These are phyloP conservation scores for Fusarium caatingaense DNA, from an alignment of 2,329 filamentous ascomycete species.

Conservation along the genomic window DNA sequence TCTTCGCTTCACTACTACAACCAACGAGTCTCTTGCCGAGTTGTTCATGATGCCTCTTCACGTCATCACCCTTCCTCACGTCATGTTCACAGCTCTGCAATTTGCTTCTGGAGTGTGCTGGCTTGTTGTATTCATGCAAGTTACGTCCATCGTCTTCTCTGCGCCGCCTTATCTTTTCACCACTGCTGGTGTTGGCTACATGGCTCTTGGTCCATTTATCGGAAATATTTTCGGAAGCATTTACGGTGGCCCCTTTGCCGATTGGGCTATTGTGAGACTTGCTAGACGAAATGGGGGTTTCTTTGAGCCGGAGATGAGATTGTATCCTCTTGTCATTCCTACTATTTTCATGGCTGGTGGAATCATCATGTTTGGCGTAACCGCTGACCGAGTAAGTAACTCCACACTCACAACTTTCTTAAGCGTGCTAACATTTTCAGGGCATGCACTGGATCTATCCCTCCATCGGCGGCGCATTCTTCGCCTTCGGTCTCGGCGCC, in stretches of 20 bases:
- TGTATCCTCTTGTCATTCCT: slow-evolving; percentile 49
- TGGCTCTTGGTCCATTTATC: slow-evolving; percentile 49
- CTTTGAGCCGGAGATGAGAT: slow-evolving; percentile 59
- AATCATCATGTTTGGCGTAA: slow-evolving; percentile 55
- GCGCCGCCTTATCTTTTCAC: slow-evolving; percentile 49
- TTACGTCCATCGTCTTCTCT: slow-evolving; percentile 52
- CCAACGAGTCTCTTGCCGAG: slow-evolving; percentile 28
- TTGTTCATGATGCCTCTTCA: slow-evolving; percentile 37
- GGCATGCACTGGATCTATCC: slow-evolving; percentile 58
- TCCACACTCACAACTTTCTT: no score
- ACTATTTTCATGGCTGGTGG: slow-evolving; percentile 51
- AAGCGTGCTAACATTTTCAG: slow-evolving; percentile 38
- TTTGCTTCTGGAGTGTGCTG: slow-evolving; percentile 49
- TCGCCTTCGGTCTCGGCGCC: slow-evolving; percentile 54
- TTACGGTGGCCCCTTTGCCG: slow-evolving; percentile 54
- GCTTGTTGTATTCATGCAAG: slow-evolving; percentile 43
- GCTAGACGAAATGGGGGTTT: slow-evolving; percentile 54
- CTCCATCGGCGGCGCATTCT: slow-evolving; percentile 51
- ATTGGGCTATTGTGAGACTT: slow-evolving; percentile 53
- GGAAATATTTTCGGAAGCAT: slow-evolving; percentile 54
- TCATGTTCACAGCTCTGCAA: slow-evolving; percentile 54
- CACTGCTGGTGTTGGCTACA: slow-evolving; percentile 45
- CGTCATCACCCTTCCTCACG: slow-evolving; percentile 51
- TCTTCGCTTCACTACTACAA: slow-evolving; percentile 36
- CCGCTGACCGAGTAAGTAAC: slow-evolving; percentile 49